Percentiles rank a stretch among this genome's conserved stretches.
These are phyloP conservation scores for Suillus ampliporus DNA, from an alignment of 768 basidiomycete genomes.

Conservation along the genomic window DNA sequence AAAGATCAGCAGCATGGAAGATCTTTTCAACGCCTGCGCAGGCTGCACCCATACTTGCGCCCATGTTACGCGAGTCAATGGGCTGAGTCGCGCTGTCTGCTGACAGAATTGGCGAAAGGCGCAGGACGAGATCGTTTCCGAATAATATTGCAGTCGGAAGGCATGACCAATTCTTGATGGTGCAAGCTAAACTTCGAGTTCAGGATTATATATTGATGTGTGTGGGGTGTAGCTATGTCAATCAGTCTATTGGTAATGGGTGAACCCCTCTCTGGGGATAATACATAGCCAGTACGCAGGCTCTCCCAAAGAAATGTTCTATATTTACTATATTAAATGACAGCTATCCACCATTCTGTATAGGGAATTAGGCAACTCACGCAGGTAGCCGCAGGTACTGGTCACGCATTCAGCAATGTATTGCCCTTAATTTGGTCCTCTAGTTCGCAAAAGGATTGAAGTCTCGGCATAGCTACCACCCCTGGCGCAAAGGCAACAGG, in stretches of 20 bases:
- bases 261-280: too few species aligned
- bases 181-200: neutral
- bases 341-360: neutral
- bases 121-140: too few species aligned
- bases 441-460: neutral
- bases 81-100: too few species aligned
- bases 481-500: neutral
- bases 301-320: neutral
- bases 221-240: neutral
- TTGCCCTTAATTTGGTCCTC: neutral
- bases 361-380: neutral
- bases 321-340: neutral
- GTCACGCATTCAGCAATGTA: neutral
- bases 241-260: neutral
- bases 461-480: neutral
- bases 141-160: too few species aligned
- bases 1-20: too few species aligned
- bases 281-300: too few species aligned
- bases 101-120: too few species aligned
- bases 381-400: neutral
- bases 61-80: too few species aligned
- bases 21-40: too few species aligned
- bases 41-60: too few species aligned
- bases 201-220: neutral
- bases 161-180: neutral